These are phyloP conservation scores for Aspergillus vadensis DNA, from an alignment of 2,329 filamentous ascomycete genomes.

Conservation along the genomic window DNA sequence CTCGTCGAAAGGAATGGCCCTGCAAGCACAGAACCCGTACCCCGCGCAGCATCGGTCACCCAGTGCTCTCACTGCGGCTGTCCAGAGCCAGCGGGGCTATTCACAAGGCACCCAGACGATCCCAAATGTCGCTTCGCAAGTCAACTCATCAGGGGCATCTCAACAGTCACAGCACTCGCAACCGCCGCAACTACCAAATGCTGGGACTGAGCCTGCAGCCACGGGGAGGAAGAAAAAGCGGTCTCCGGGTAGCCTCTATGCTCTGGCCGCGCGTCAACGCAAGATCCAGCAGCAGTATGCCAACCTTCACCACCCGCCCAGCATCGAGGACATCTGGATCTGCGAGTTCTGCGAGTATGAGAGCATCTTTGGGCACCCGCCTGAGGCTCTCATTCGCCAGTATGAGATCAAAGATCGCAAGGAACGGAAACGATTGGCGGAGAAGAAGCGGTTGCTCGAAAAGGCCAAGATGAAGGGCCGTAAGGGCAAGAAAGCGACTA, in stretches of 20 bases:
- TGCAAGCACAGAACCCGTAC: conserved; percentile 63
- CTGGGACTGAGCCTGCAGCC: conserved; percentile 49
- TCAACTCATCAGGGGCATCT: conserved; percentile 30
- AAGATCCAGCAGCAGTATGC: conserved; percentile 74
- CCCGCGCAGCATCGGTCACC: conserved; percentile 40
- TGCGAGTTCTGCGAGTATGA: conserved; percentile 99
- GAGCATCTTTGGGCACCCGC: conserved; percentile 85
- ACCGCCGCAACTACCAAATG: conserved; percentile 21
- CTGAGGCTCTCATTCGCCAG: conserved; percentile 78
- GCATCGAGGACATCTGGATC: conserved; percentile 79
- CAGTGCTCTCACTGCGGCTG: conserved; percentile 33
- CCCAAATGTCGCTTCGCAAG: conserved; percentile 47
- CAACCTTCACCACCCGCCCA: conserved; percentile 74
- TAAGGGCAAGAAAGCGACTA: conserved; percentile 81
- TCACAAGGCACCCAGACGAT: conserved; percentile 60
- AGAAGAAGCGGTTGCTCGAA: conserved; percentile 80
- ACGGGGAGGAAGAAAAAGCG: conserved; percentile 66
- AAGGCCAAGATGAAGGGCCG: conserved; percentile 93
- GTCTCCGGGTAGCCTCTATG: conserved; percentile 70
- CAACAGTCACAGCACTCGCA: conserved; percentile 21
- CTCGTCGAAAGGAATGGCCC: conserved; percentile 75
- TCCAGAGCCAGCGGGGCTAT: conserved; percentile 43
- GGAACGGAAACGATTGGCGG: conserved; percentile 79
- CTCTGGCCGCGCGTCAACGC: conserved; percentile 73
- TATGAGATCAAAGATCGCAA: conserved; percentile 95